Conservation (phyloP, 2,329 filamentous ascomycete species). For the Orbilia quercus region DNA sequence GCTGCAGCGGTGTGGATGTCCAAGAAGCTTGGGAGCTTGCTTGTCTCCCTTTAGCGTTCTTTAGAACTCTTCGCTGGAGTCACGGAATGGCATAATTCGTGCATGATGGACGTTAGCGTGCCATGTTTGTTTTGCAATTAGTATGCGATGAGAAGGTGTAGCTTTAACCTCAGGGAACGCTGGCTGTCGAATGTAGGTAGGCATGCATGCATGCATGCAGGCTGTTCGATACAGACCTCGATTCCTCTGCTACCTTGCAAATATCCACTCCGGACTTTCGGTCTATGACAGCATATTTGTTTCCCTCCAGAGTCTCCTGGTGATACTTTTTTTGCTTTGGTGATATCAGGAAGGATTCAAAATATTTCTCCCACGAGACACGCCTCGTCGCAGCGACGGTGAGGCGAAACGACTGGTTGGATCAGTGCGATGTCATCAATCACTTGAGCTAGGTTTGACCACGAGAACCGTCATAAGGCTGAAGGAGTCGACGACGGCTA, state of each 20-base stretch:
- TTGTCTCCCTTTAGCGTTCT: conserved; percentile 20
- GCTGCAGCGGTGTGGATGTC: conserved; percentile 20
- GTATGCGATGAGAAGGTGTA: conserved; percentile 33
- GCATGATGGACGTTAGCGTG: conserved; percentile 26
- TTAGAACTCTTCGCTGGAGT: conserved; percentile 20
- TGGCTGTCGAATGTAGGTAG: background rate
- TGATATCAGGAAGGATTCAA: conserved; percentile 13
- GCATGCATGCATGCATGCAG: conserved; percentile 34
- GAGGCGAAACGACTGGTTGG: conserved; percentile 42
- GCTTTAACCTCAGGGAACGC: conserved; percentile 10
- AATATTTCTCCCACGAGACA: background rate
- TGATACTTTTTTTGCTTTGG: conserved; percentile 6
- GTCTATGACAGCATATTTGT: conserved; percentile 28
- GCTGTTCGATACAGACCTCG: conserved; percentile 39
- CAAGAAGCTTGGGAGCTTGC: no score
- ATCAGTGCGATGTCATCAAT: conserved; percentile 56
- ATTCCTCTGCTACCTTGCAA: conserved; percentile 17
- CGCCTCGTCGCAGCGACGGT: conserved; percentile 6
- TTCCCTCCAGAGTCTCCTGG: conserved; percentile 1
- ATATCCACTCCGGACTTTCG: conserved; percentile 9
- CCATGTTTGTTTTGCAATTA: conserved; percentile 8
- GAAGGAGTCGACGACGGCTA: conserved; percentile 17
- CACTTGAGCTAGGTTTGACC: conserved; percentile 44
- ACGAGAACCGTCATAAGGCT: conserved; percentile 51
- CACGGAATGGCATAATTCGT: conserved; percentile 51